These are phyloP conservation scores for Geotrichum europaeum DNA, from an alignment of 1,139 yeast species.

Conservation along the genomic window DNA sequence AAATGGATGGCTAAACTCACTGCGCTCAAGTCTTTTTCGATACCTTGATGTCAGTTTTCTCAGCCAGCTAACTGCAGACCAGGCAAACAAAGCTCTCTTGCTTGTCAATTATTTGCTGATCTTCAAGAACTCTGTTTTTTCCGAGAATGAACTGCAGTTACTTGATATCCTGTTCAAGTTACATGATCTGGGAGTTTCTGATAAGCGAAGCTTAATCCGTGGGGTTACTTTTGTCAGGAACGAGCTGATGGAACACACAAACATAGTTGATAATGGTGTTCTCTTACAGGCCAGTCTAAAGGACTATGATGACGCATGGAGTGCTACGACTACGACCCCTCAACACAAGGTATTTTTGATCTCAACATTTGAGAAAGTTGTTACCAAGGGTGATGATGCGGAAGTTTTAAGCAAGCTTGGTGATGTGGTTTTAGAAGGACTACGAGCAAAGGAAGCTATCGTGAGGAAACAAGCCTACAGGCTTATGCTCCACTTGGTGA, in stretches of 20 bases:
- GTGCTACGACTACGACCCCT: slow-evolving; percentile 3
- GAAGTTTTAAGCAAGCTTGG: neutral
- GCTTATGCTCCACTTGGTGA: slow-evolving; percentile 3
- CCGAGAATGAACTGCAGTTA: neutral
- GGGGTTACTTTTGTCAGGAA: slow-evolving; percentile 5
- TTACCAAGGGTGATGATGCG: neutral
- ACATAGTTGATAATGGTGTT: neutral
- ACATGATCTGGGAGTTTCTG: slow-evolving; percentile 7
- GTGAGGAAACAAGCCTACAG: slow-evolving; percentile 9
- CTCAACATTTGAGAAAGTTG: slow-evolving; percentile 1
- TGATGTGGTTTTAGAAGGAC: neutral
- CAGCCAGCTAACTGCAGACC: slow-evolving; percentile 1
- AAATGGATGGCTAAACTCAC: slow-evolving; percentile 4
- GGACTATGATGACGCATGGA: slow-evolving; percentile 4
- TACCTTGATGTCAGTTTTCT: neutral
- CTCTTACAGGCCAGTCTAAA: neutral
- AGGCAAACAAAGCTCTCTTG: slow-evolving; percentile 8
- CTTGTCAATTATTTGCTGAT: slow-evolving; percentile 7
- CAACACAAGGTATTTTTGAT: slow-evolving; percentile 8
- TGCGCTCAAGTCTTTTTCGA: neutral
- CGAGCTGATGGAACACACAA: neutral
- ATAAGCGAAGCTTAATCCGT: slow-evolving; percentile 7
- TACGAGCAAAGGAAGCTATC: slow-evolving; percentile 5
- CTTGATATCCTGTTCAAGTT: slow-evolving; percentile 1
- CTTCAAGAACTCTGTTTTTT: neutral